These are phyloP conservation scores for Thyridium curvatum DNA, from an alignment of 2,329 filamentous ascomycete genomes.

Conservation along the genomic window DNA sequence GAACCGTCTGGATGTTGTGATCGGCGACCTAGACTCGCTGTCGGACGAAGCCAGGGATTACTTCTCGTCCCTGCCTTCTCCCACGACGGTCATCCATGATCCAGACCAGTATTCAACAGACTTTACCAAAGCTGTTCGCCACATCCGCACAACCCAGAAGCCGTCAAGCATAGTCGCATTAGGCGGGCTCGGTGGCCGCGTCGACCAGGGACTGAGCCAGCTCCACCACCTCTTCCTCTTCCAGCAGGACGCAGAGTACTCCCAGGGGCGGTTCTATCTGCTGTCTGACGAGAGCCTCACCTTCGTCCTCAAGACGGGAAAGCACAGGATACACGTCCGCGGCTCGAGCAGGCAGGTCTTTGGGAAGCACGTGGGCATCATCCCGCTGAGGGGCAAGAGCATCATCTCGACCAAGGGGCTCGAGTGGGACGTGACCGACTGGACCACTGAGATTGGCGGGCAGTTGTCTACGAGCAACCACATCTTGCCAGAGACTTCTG, in stretches of 20 bases:
- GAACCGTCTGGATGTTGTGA: constrained; percentile 63
- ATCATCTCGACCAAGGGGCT: constrained; percentile 74
- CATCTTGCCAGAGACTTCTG: constrained; percentile 49
- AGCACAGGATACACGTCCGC: constrained; percentile 62
- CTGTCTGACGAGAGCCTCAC: constrained; percentile 77
- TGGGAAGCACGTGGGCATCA: constrained; percentile 75
- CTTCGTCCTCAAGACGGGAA: constrained; percentile 67
- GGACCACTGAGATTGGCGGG: constrained; percentile 71
- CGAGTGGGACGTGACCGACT: constrained; percentile 84
- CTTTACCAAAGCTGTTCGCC: constrained; percentile 74
- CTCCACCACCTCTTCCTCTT: constrained; percentile 76
- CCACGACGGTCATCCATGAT: constrained; percentile 60
- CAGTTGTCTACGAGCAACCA: constrained; percentile 78
- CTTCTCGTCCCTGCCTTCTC: constrained; percentile 49
- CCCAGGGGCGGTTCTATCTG: constrained; percentile 62
- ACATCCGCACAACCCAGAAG: constrained; percentile 35
- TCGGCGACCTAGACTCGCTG: constrained; percentile 90
- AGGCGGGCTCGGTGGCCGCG: constrained; percentile 80
- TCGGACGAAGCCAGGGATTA: constrained; percentile 53
- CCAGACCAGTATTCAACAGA: constrained; percentile 85
- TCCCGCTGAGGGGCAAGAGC: constrained; percentile 75
- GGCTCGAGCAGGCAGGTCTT: constrained; percentile 47
- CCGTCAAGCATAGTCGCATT: constrained; percentile 66
- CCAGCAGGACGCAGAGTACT: constrained; percentile 43
- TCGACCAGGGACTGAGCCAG: constrained; percentile 87